phyloP scores from a whole-genome alignment of 2,329 filamentous ascomycete genomes.

The Podosphaera leucotricha region DNA sequence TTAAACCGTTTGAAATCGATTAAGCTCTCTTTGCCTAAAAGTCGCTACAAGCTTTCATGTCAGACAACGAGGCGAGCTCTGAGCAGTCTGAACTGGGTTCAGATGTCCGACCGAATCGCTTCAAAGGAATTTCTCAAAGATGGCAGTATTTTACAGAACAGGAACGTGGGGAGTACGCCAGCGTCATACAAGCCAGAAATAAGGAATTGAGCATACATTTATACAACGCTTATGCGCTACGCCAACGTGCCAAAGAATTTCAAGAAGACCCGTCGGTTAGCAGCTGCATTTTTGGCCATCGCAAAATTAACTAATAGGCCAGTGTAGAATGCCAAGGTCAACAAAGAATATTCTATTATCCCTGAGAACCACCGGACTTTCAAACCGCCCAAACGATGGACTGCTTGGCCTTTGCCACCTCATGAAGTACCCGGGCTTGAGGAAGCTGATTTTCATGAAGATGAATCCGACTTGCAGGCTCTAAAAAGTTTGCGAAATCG shows the following conservation, averaged over 20 bases:
- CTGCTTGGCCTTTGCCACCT: constrained; percentile 57
- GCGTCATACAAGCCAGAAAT: constrained; percentile 37
- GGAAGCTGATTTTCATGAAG: constrained; percentile 23
- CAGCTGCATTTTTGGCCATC: no score
- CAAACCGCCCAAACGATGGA: constrained; percentile 41
- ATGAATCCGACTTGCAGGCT: constrained; percentile 27
- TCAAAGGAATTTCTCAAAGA: constrained; percentile 38
- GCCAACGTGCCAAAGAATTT: constrained; percentile 19
- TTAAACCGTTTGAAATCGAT: no score
- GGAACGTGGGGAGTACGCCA: constrained; percentile 37
- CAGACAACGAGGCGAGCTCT: neutral
- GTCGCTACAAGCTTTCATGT: no score
- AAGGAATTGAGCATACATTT: constrained; percentile 52
- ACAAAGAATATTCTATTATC: constrained; percentile 6
- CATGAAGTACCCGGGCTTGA: constrained; percentile 33
- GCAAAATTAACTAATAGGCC: neutral
- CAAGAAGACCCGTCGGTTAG: constrained; percentile 3
- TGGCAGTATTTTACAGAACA: constrained; percentile 40
- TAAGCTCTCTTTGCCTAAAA: no score
- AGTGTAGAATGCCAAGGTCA: constrained; percentile 1
- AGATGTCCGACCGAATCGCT: constrained; percentile 40
- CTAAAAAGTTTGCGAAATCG: constrained; percentile 21
- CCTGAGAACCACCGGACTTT: constrained; percentile 17
- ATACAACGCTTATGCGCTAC: constrained; percentile 54
- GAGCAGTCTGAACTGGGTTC: neutral